Base-by-base conservation (phyloP, 176 grass and related monocot species). In the Oryza glaberrima region DNA sequence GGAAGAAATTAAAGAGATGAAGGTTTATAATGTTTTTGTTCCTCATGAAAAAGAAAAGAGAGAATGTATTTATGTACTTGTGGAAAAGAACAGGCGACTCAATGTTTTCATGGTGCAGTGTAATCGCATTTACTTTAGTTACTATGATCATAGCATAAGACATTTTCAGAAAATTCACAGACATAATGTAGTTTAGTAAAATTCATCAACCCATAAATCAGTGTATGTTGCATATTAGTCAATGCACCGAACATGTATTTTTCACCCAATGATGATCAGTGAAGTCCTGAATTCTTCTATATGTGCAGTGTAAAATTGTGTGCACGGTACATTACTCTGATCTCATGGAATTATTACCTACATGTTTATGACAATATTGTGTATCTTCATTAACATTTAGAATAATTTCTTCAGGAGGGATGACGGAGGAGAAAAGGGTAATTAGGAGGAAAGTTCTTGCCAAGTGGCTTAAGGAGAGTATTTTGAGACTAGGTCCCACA, bases 401-500 rank as follows among this genome's bases (percentile, higher is more conserved):
- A 36, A 47, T 65, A 75, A 81, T 19, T 81, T 90, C 3, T 89
- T 40, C 83, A 98, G 96, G 93, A 43, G 96, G 92, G 20, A 89
- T 98, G 88, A 94, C 96, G 0, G 93, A 95, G 75, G 93, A 94
- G 91, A 98, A 94, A 89, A 94, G 72, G 78, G 65, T 32, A 83
- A 81, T 81, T 41, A 94, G 87, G 86, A 89, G 96, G 80, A 95
- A 85, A 92, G 69, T 85, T 75, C 93, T 98, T 1, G 93, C 96
- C 81, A 94, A 94, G 78, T 98, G 96, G 96, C 86, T 98, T 16
- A 98, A 98, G 75, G 96, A 98, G 78, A 95, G 94, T 91, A 92
- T 98, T 90, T 79, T 98, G 65, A 98, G 91, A 86, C 85, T 98
- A 75, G 96, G 96, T 13, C 96, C 96, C 67, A 99, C 96, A 77